Base-by-base conservation (phyloP, 2,329 filamentous ascomycete species). In the Fusarium algeriense region DNA sequence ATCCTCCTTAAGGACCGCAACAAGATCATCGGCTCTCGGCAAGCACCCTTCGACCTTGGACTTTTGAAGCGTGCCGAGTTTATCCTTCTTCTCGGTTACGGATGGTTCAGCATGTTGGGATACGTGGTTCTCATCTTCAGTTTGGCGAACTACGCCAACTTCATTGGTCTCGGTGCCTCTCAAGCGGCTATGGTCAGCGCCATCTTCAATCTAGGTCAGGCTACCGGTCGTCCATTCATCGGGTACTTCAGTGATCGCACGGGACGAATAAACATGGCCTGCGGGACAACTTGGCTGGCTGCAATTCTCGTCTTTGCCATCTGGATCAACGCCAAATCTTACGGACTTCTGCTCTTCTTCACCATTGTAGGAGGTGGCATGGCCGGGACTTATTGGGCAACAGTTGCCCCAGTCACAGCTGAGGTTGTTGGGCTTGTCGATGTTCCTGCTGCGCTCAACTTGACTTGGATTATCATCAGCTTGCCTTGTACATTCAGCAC, bases 121-220 rank as follows among this genome's bases (percentile, higher is more conserved):
- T 95, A 95, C 74, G 86, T 93, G 30, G 91, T 93, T 7, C 85
- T 94, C n/a, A 86, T 94, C 46, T 95, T 94, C 80, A 92, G 89
- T 14, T 82, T 95, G 48, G 90, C 92, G 17, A 92, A 91, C 77
- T 95, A 94, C 76, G 91, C 91, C 40, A 85, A 87, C 60, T 86
- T 85, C 7, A 87, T 94, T 45, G 92, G 92, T 2, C 86, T 94
- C 34, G 85, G 85, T 2, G 84, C 91, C 4, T 85, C 87, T 8
- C 89, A 95, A 75, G 92, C 91, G 10, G 90, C 90, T 1, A 84
- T 94, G 19, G 85, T 93, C 48, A 91, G 89, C n/a, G 93, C 93
- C 7, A 80, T 94, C 40, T 86, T 95, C 73, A 95, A 93, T 77
- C 77, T 89, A n/a, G 85, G 85, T 0, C 88, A 90, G 77, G 91